phyloP scores from a whole-genome alignment of 164 flowering plant species.

The Tetracentron sinense region DNA sequence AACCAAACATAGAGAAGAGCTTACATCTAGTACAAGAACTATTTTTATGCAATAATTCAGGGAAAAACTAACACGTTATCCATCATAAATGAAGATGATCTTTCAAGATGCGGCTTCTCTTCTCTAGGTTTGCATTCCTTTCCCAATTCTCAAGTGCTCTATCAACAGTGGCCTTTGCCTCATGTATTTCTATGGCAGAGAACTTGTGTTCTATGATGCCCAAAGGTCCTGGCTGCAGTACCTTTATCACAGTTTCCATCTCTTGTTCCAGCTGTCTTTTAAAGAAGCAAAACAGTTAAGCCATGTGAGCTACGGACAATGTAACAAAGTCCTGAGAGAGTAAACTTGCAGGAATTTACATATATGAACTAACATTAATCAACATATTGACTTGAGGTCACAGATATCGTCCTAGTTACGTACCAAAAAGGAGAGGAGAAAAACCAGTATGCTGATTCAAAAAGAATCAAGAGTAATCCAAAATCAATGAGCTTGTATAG shows the following conservation, averaged over 20 bases:
- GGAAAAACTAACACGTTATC: background rate
- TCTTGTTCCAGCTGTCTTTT: slow-evolving; percentile 83
- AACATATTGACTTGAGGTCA: background rate
- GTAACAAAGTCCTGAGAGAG: background rate
- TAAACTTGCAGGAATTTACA: background rate
- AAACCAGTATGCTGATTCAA: too few species aligned
- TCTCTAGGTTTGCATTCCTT: slow-evolving; percentile 49
- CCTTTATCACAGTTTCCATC: slow-evolving; percentile 77
- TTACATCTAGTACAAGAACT: background rate
- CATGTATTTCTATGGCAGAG: slow-evolving; percentile 57
- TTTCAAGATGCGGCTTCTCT: slow-evolving; percentile 33
- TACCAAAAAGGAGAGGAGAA: too few species aligned
- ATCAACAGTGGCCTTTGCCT: slow-evolving; percentile 54
- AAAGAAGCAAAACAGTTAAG: slow-evolving; percentile 8
- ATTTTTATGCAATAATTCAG: background rate
- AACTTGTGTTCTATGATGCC: slow-evolving; percentile 90
- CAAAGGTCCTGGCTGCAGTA: slow-evolving; percentile 88
- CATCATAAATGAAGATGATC: slow-evolving; percentile 41
- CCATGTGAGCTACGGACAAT: background rate
- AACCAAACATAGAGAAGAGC: background rate
- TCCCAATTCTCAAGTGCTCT: slow-evolving; percentile 71
- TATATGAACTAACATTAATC: background rate
- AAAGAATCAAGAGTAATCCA: too few species aligned
- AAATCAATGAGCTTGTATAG: background rate
- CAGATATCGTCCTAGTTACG: background rate